Evolutionary conservation across 495 filamentous ascomycete genomes (phyloP), one percentile per base, ranked within the genome.

Genomic region (Polyplosphaeria fusca): DNA sequence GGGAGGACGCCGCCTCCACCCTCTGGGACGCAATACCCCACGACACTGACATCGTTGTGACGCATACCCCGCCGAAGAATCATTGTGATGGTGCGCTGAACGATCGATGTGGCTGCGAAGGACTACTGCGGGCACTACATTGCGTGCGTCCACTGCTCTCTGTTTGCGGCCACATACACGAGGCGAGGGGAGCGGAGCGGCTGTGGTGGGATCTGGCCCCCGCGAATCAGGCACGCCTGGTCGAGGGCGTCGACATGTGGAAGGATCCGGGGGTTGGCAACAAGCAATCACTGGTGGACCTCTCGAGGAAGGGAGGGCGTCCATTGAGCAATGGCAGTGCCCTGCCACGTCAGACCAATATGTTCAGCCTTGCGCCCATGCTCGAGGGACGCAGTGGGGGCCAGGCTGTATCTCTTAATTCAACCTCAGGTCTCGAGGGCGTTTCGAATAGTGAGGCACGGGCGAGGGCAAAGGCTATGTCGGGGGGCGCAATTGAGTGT

Each of bases 231-330:
- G 38, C 61, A 57, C 63, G 60, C 46, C 70, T 72, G 35, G 71
- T 73, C 32, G 70, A 63, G 38, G 59, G 53, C 20, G 59, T 52
- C 9, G 63, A 65, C 16, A 52, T 47, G 27, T 81, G 78, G 78
- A 65, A 62, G 24, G 78, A 80, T 55, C 70, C 74, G 20, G 70
- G 76, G 0, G 22, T 35, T 5, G 74, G 70, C 25, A 83, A 74
- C 61, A 85, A 83, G 64, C 74, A 82, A 56, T 79, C 73, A 55
- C 65, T 83, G 5, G 68, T 86, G 9, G 78, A 86, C 68, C 63
- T 84, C 55, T 81, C 77, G 41, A 68, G 71, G 1, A 80, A 73
- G 59, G 73, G 66, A 35, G 65, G 59, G n/a, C 58, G 60, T 25
- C 70, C 71, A n/a, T 55, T 80, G 42, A 68, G 73, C 20, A 80